Evolutionary conservation across 257 asterid genomes (phyloP).

Genomic region (Gentiana dahurica): DNA sequence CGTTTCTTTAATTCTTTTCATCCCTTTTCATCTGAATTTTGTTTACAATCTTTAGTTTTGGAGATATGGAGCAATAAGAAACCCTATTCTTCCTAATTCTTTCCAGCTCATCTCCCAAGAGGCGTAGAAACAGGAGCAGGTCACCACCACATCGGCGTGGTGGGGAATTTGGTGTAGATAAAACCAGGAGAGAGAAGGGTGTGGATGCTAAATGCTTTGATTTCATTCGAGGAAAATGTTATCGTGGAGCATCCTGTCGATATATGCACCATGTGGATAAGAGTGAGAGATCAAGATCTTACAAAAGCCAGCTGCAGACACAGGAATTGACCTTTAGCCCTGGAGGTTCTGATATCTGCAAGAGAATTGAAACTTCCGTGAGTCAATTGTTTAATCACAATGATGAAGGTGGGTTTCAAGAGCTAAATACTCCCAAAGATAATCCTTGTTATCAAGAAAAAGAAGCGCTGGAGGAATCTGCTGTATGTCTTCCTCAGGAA

Average conservation of each 20-base stretch:
- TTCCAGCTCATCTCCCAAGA: constrained; percentile 69
- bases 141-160: constrained; percentile 50
- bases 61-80: constrained; percentile 4
- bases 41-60: constrained; percentile 3
- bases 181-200: constrained; percentile 39
- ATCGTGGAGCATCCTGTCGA: constrained; percentile 77
- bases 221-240: constrained; percentile 68
- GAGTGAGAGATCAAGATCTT: constrained; percentile 41
- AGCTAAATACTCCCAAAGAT: constrained; percentile 16
- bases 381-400: constrained; percentile 17
- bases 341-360: constrained; percentile 23
- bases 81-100: constrained; percentile 13
- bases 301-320: constrained; percentile 36
- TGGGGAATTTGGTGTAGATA: constrained; percentile 32
- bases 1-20: constrained; percentile 1
- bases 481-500: constrained; percentile 21
- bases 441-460: constrained; percentile 24
- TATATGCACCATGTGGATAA: constrained; percentile 55
- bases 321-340: constrained; percentile 26
- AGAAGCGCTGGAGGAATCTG: constrained; percentile 20
- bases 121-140: constrained; percentile 62
- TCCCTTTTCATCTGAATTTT: constrained; percentile 3
- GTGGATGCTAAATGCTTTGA: constrained; percentile 49
- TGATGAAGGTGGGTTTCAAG: constrained; percentile 27
- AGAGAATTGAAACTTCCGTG: constrained; percentile 20